phyloP scores from a whole-genome alignment of 2,329 filamentous ascomycete species.

The Leptographium radiaticola region DNA sequence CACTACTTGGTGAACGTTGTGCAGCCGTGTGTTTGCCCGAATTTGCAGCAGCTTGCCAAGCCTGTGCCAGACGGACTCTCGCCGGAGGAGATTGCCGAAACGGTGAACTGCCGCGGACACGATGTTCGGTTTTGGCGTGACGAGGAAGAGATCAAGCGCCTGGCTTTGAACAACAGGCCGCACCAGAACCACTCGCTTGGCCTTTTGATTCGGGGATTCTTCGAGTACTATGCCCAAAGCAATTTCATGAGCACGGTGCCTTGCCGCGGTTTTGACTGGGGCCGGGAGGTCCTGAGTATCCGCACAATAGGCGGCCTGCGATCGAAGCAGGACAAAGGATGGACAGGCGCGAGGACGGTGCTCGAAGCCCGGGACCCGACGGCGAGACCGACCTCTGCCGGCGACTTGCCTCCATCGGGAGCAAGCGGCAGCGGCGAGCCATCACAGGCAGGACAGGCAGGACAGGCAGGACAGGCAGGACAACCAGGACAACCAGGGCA shows the following conservation, averaged over 20 bases:
- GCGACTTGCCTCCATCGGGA: not conserved
- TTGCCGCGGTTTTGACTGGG: conserved; percentile 63
- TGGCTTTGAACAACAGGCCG: conserved; percentile 45
- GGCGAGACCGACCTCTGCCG: conserved; percentile 12
- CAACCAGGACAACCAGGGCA: conserved; percentile 1
- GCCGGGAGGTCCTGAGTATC: conserved; percentile 64
- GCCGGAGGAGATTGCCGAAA: conserved; percentile 23
- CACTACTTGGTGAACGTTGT: conserved; percentile 81
- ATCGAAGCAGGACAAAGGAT: conserved; percentile 66
- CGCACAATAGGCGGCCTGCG: conserved; percentile 58
- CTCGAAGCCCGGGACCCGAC: conserved; percentile 33
- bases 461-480: not conserved
- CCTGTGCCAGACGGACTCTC: conserved; percentile 25
- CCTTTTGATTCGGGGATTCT: conserved; percentile 66
- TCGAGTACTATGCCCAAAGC: conserved; percentile 67
- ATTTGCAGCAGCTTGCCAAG: conserved; percentile 53
- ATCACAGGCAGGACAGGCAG: not conserved
- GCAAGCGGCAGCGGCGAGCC: not conserved
- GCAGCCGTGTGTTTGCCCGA: conserved; percentile 69
- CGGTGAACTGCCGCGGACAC: conserved; percentile 45
- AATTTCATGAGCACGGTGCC: conserved; percentile 37
- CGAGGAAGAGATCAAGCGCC: conserved; percentile 51
- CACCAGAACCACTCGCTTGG: conserved; percentile 64
- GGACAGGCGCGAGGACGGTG: conserved; percentile 70
- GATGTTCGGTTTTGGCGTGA: conserved; percentile 69